phyloP scores from a whole-genome alignment of 306 rosid genomes.

The Cyclanthera cordifolia region DNA sequence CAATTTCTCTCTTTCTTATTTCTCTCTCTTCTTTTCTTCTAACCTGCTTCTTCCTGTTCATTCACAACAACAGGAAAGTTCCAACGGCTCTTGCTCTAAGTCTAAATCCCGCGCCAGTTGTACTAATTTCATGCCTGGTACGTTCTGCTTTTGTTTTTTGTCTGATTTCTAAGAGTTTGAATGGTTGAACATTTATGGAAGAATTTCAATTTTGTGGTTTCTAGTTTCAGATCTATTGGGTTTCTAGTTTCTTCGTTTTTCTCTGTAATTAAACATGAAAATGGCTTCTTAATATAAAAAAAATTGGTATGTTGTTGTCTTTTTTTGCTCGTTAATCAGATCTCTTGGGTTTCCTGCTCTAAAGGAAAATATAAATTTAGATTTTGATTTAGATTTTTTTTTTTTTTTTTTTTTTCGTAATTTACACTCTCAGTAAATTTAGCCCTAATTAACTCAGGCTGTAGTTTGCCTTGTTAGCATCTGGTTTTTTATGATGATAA shows the following conservation, averaged over 20 bases:
- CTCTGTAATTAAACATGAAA: neutral
- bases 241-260: neutral
- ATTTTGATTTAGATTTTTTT: neutral
- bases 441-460: neutral
- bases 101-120: slow-evolving; percentile 16
- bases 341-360: neutral
- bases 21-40: slow-evolving; percentile 15
- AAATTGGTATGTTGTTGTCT: neutral
- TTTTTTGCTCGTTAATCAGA: neutral
- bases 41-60: slow-evolving; percentile 8
- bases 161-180: slow-evolving; percentile 14
- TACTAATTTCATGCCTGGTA: slow-evolving; percentile 27
- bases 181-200: neutral
- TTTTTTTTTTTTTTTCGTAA: neutral
- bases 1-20: neutral
- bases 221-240: too few relatives aligned
- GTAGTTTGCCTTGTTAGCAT: neutral
- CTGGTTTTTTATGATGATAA: neutral
- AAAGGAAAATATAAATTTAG: neutral
- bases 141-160: slow-evolving; percentile 19
- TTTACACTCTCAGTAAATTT: neutral
- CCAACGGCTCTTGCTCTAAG: slow-evolving; percentile 7
- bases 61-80: slow-evolving; percentile 18
- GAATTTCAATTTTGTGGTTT: neutral
- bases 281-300: neutral